A percentile compares a stretch with the other conserved stretches of the same genome.
Evolutionary conservation across 75 land plant species (phyloP).

Genomic region (Pinus taeda): DNA sequence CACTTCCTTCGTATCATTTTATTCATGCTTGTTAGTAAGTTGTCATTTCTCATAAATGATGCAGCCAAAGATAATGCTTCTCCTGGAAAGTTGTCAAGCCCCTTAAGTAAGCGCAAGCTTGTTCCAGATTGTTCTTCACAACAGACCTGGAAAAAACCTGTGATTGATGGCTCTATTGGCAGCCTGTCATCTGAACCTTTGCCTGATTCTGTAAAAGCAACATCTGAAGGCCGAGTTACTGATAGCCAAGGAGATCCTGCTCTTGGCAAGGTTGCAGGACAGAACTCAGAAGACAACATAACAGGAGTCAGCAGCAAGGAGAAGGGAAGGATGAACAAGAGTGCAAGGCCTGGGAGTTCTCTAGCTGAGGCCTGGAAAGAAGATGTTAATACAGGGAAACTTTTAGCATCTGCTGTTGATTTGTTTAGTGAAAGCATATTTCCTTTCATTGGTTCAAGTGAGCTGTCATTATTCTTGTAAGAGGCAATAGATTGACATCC

Average conservation of each 20-base stretch:
- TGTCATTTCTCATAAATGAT: not conserved
- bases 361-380: no score
- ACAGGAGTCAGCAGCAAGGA: no score
- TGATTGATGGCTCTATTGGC: slow-evolving; percentile 24
- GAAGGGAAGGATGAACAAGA: not conserved
- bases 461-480: slow-evolving; percentile 47
- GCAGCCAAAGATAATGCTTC: no score
- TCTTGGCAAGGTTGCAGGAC: slow-evolving; percentile 9
- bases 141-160: slow-evolving; percentile 36
- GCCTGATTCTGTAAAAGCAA: slow-evolving; percentile 14
- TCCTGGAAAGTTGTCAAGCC: no score
- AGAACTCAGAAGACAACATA: slow-evolving; percentile 8
- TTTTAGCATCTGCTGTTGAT: slow-evolving; percentile 51
- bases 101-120: no score
- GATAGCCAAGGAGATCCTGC: slow-evolving; percentile 1
- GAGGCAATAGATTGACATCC: not conserved
- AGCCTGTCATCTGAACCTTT: slow-evolving; percentile 7
- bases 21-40: not conserved
- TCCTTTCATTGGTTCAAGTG: slow-evolving; percentile 61
- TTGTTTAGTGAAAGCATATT: slow-evolving; percentile 79
- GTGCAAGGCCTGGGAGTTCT: no score
- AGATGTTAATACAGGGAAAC: not conserved
- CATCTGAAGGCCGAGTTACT: slow-evolving; percentile 6
- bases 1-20: not conserved
- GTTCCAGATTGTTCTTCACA: slow-evolving; percentile 6